A percentile compares a stretch with the other conserved stretches of the same genome.
Conservation (phyloP, 2,329 filamentous ascomycete species). For the Aspergillus tubingensis region DNA sequence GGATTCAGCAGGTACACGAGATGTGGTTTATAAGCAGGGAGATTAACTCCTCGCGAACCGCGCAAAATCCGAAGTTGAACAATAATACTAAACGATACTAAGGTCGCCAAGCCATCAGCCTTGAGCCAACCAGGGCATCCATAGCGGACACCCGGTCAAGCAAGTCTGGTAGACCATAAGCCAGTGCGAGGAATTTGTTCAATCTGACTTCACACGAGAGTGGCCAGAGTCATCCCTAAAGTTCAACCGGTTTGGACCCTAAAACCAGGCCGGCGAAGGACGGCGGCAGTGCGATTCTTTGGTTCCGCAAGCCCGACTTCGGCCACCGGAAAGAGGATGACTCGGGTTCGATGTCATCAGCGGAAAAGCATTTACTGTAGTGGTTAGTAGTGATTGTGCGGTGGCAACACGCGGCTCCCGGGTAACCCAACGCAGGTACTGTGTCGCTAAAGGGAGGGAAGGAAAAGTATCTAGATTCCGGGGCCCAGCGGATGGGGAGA, state of each 20-base stretch:
- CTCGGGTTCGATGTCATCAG: constrained; percentile 17
- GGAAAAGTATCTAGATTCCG: no score
- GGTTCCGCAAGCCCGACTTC: constrained; percentile 18
- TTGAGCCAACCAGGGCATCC: constrained; percentile 6
- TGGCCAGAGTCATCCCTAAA: neutral
- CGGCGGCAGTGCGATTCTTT: neutral
- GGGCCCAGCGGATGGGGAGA: neutral
- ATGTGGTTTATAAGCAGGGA: constrained; percentile 3
- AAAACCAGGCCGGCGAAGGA: neutral
- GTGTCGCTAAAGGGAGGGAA: neutral
- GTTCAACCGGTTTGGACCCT: neutral
- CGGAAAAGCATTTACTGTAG: neutral
- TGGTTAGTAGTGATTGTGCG: neutral
- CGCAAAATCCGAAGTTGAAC: constrained; percentile 13
- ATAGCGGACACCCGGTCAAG: neutral
- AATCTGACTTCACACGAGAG: neutral
- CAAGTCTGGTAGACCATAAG: neutral
- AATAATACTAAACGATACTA: neutral
- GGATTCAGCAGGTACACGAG: neutral
- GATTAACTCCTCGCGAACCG: constrained; percentile 18
- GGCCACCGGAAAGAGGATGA: constrained; percentile 13
- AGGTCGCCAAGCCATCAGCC: neutral
- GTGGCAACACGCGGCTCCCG: constrained; percentile 6
- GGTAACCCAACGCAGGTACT: neutral
- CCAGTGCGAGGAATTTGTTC: neutral